A percentile compares a stretch with the other conserved stretches of the same genome.
These are phyloP conservation scores for Colletotrichum karsti DNA, from an alignment of 2,329 filamentous ascomycete genomes.

Conservation along the genomic window DNA sequence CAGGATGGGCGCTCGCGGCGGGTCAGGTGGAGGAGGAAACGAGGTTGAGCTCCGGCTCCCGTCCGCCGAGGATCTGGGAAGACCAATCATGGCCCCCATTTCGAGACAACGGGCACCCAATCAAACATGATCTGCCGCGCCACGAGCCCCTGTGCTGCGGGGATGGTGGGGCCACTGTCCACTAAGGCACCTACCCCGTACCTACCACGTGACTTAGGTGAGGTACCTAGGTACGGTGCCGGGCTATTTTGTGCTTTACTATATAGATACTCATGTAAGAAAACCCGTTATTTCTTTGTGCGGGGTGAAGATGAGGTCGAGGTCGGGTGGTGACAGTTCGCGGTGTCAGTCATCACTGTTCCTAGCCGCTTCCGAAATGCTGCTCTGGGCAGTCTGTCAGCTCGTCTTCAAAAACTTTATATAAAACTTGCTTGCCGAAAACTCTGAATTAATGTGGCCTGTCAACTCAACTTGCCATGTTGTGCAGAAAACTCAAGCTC, in stretches of 20 bases:
- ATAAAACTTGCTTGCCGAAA: neutral
- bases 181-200: too few relatives aligned
- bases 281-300: conserved; percentile 3
- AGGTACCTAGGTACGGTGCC: too few relatives aligned
- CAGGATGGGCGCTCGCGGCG: neutral
- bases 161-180: conserved; percentile 1
- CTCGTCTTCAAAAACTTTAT: neutral
- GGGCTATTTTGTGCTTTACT: too few relatives aligned
- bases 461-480: neutral
- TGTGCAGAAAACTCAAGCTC: too few relatives aligned
- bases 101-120: neutral
- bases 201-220: too few relatives aligned
- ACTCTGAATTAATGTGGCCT: neutral
- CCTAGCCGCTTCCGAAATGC: neutral
- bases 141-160: conserved; percentile 7
- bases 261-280: too few relatives aligned
- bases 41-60: conserved; percentile 5
- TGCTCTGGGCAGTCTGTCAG: neutral
- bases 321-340: too few relatives aligned
- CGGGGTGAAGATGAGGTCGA: conserved; percentile 17
- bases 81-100: neutral
- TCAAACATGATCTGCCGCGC: conserved; percentile 19
- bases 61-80: neutral
- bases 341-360: too few relatives aligned
- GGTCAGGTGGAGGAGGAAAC: conserved; percentile 15